phyloP scores from a whole-genome alignment of 2,329 filamentous ascomycete genomes.

The Colletotrichum sp. region DNA sequence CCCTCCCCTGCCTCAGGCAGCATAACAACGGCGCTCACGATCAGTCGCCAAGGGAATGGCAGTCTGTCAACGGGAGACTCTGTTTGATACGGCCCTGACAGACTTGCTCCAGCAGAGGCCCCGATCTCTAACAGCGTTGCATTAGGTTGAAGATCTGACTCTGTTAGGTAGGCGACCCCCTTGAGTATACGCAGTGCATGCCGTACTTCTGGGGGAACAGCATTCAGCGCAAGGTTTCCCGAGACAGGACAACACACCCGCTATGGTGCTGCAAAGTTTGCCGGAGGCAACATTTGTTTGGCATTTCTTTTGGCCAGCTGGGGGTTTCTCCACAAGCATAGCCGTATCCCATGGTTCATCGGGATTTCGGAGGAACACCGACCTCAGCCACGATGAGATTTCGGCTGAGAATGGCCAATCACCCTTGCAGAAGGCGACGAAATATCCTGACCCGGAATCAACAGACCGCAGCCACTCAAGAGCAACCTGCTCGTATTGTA shows the following conservation, averaged over 20 bases:
- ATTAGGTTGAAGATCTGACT: background rate
- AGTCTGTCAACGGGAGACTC: background rate
- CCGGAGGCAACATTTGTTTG: background rate
- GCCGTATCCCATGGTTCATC: background rate
- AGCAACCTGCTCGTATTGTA: background rate
- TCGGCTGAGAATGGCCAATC: background rate
- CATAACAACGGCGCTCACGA: accelerated
- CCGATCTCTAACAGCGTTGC: background rate
- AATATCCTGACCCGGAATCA: background rate
- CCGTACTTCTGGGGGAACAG: background rate
- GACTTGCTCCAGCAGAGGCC: background rate
- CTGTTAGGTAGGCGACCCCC: background rate
- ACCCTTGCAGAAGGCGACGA: background rate
- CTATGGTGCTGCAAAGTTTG: background rate
- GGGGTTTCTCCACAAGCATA: background rate
- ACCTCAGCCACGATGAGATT: background rate
- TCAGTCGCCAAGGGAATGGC: background rate
- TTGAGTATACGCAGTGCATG: background rate
- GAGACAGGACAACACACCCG: background rate
- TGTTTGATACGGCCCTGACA: background rate
- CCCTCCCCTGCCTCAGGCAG: background rate
- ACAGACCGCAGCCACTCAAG: background rate
- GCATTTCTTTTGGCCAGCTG: background rate
- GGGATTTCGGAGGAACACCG: background rate
- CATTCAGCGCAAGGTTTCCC: background rate